These are phyloP conservation scores for Pleurotus citrinopileatus DNA, from an alignment of 768 basidiomycete species.

Conservation along the genomic window DNA sequence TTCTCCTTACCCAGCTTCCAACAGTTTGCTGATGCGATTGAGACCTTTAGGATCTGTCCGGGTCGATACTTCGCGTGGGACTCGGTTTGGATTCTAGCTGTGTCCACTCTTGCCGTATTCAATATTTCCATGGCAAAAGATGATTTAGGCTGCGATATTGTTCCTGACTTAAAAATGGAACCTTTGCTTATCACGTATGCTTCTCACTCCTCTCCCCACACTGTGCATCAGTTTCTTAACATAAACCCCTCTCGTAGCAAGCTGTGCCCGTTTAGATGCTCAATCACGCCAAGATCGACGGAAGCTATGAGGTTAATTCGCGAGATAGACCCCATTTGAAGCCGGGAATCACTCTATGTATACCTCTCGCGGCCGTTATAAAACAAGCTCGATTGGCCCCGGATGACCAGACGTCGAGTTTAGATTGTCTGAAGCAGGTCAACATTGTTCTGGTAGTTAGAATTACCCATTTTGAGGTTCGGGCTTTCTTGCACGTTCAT, in stretches of 20 bases:
- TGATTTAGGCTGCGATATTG: slow-evolving; percentile 31
- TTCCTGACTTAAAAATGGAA: slow-evolving; percentile 30
- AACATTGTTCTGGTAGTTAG: no score
- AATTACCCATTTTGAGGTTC: no score
- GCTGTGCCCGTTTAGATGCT: slow-evolving; percentile 24
- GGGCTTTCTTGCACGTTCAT: no score
- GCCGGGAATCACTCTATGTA: no score
- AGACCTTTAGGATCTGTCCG: slow-evolving; percentile 34
- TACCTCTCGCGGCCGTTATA: no score
- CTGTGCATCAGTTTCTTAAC: no score
- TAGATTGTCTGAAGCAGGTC: no score
- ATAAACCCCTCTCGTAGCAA: slow-evolving; percentile 15
- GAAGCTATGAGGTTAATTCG: slow-evolving; percentile 17
- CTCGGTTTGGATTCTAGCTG: slow-evolving; percentile 39
- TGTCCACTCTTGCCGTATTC: slow-evolving; percentile 37
- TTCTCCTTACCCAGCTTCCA: not conserved
- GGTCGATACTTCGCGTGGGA: slow-evolving; percentile 41
- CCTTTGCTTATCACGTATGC: slow-evolving; percentile 31
- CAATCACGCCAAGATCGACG: slow-evolving; percentile 24
- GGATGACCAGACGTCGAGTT: no score
- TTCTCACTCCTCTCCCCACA: not conserved
- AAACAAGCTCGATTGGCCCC: no score
- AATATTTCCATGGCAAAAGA: slow-evolving; percentile 34
- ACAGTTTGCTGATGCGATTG: not conserved
- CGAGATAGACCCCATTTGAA: no score